Evolutionary conservation across 257 asterid species (phyloP), one percentile per base, ranked within the genome.

Genomic region (Pogostemon cablin): DNA sequence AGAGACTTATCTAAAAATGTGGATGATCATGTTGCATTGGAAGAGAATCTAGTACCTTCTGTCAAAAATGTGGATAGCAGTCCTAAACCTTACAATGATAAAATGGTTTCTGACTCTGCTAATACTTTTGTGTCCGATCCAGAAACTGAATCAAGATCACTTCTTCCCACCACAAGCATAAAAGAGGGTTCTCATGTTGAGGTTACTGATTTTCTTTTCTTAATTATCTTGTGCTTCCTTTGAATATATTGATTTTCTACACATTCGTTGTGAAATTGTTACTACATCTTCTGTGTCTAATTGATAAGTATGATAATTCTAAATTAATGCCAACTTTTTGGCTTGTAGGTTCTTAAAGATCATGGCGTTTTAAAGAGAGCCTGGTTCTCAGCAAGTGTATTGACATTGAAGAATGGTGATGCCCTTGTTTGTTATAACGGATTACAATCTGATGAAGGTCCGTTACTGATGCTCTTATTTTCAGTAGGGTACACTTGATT

Each of bases 171-270:
- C 62, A 32, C 83, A 49, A 77, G 82, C 79, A 87, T 92, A 47
- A 81, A 77, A 74, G 96, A 86, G 83, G 90, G 91, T 75, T 81
- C 90, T 70, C 71, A 62, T 70, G 96, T 95, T 74, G 99, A 95
- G 99, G 99, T 95, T 69, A 63, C 77, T 66, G 53, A 63, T 65
- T 72, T 44, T n/a, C 77, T 71, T 69, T 64, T 72, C 41, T 44
- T 69, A 49, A 48, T 10, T 32, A 37, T 73, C 65, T 59, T 44
- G 5, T 72, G 15, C 69, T 71, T 79, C 46, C 47, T 47, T 41
- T 46, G 15, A 48, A 48, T 43, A 64, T 39, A 43, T 70, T 7
- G 43, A 64, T 54, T 70, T 48, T 65, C 57, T 66, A 42, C 62
- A 15, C 63, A 17, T 41, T 68, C 54, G 46, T 60, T 35, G 44